Percentiles rank a stretch among this genome's conserved stretches.
Conservation (phyloP, 2,329 filamentous ascomycete genomes). For the Ascochyta clinopodiicola region DNA sequence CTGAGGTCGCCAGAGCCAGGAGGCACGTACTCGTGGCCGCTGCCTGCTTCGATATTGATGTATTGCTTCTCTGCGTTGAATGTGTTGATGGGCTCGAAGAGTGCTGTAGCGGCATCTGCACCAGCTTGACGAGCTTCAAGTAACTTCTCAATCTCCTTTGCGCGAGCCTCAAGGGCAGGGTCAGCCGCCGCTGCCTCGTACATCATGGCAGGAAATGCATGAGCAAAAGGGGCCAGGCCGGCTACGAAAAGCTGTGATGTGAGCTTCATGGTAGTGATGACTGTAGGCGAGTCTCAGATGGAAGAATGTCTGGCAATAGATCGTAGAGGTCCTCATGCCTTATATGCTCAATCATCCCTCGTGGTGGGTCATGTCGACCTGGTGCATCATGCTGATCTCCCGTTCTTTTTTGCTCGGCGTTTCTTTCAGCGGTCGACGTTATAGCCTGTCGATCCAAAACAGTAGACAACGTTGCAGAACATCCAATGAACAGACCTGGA, state of each 20-base stretch:
- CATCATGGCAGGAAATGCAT: slow-evolving; percentile 31
- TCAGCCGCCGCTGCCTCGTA: slow-evolving; percentile 30
- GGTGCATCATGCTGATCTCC: slow-evolving; percentile 1
- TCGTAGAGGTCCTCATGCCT: not conserved
- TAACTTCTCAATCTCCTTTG: slow-evolving; percentile 20
- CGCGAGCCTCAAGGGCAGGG: slow-evolving; percentile 23
- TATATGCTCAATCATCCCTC: not conserved
- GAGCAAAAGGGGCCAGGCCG: slow-evolving; percentile 18
- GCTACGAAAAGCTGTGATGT: slow-evolving; percentile 19
- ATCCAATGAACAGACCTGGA: slow-evolving; percentile 3
- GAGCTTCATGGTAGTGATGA: slow-evolving; percentile 23
- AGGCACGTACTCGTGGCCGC: slow-evolving; percentile 33
- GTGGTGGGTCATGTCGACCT: not conserved
- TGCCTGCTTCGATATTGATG: slow-evolving; percentile 27
- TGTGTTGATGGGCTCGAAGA: slow-evolving; percentile 31
- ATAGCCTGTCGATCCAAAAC: not conserved
- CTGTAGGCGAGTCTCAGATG: not conserved
- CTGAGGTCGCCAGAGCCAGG: slow-evolving; percentile 32
- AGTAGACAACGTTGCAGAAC: not conserved
- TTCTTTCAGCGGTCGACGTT: not conserved
- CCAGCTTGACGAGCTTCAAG: slow-evolving; percentile 25
- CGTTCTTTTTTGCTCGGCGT: not conserved
- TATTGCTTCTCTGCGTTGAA: slow-evolving; percentile 28
- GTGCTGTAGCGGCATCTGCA: slow-evolving; percentile 25
- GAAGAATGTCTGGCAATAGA: not conserved